phyloP scores from a whole-genome alignment of 768 basidiomycete species.

The Leucocoprinus birnbaumii region DNA sequence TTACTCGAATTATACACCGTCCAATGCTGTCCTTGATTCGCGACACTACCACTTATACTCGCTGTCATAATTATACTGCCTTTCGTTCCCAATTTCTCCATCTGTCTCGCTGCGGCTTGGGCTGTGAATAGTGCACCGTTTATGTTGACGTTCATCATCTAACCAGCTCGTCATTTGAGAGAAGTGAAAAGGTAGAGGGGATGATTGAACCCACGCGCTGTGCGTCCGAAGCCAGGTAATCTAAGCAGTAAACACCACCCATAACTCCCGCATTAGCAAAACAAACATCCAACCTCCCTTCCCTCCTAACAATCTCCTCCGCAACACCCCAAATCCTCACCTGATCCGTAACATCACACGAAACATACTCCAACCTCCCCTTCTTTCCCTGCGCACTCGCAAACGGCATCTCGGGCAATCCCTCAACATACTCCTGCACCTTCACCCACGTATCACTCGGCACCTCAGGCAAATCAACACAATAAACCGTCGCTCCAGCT shows the following conservation, averaged over 20 bases:
- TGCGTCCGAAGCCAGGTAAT: constrained; percentile 55
- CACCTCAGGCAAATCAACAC: constrained; percentile 53
- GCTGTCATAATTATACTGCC: constrained; percentile 61
- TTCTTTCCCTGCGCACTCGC: constrained; percentile 14
- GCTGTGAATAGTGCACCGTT: constrained; percentile 53
- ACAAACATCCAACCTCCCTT: constrained; percentile 62
- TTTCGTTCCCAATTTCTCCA: constrained; percentile 41
- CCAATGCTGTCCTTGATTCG: constrained; percentile 58
- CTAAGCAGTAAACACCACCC: constrained; percentile 45
- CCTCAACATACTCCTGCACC: constrained; percentile 40
- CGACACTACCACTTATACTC: constrained; percentile 60
- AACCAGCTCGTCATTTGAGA: background rate
- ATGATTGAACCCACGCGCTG: constrained; percentile 31
- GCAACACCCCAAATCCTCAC: constrained; percentile 40
- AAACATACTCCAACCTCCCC: constrained; percentile 43
- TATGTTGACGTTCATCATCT: constrained; percentile 52
- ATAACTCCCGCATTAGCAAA: constrained; percentile 67
- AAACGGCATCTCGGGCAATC: constrained; percentile 18
- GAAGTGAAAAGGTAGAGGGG: constrained; percentile 17
- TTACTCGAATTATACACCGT: constrained; percentile 74
- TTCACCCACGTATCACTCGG: constrained; percentile 48
- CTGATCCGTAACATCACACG: constrained; percentile 58
- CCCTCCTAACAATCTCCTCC: constrained; percentile 51
- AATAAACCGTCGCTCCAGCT: constrained; percentile 40
- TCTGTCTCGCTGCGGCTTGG: constrained; percentile 57